phyloP scores from a whole-genome alignment of 441 rosid species.

The Adansonia madagascariensis region DNA sequence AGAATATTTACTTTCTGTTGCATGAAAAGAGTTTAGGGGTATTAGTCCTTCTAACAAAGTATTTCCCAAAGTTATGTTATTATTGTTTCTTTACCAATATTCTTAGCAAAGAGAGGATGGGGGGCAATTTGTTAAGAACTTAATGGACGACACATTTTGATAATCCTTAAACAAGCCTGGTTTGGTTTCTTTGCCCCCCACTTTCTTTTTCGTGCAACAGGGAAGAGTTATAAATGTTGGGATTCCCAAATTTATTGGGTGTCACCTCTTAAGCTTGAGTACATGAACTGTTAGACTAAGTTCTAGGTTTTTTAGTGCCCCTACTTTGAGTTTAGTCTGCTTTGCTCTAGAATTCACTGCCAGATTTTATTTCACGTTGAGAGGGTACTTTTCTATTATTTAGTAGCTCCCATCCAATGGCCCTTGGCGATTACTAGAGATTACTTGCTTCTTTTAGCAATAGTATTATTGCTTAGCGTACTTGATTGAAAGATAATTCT shows the following conservation, averaged over 20 bases:
- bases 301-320: background rate
- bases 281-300: too few relatives aligned
- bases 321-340: background rate
- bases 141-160: background rate
- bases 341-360: background rate
- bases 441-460: background rate
- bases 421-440: background rate
- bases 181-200: constrained; percentile 7
- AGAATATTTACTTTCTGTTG: constrained; percentile 24
- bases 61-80: constrained; percentile 28
- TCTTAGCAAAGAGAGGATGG: constrained; percentile 29
- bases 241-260: too few relatives aligned
- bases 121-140: constrained; percentile 20
- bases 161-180: background rate
- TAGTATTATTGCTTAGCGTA: background rate
- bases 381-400: background rate
- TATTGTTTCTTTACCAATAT: constrained; percentile 31
- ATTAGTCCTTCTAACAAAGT: constrained; percentile 33
- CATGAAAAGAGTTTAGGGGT: constrained; percentile 28
- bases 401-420: background rate
- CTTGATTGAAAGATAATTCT: background rate
- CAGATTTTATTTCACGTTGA: background rate
- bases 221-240: background rate
- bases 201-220: background rate
- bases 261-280: too few relatives aligned